These are phyloP conservation scores for Saussurea involucrata DNA, from an alignment of 129 eudicot genomes.

Conservation along the genomic window DNA sequence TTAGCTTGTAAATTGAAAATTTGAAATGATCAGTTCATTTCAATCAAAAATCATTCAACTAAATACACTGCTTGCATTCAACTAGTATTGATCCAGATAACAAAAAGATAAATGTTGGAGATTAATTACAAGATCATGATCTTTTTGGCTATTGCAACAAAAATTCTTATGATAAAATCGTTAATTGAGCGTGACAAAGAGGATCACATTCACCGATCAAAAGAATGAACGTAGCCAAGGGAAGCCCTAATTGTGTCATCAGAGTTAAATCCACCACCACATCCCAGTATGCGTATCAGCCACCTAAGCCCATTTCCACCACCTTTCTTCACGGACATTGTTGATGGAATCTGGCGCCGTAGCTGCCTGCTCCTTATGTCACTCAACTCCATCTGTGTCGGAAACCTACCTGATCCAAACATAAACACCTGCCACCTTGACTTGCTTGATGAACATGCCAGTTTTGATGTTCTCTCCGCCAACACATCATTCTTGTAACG, in stretches of 20 bases:
- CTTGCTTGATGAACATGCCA: constrained; percentile 21
- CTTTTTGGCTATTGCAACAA: no score
- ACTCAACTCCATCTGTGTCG: constrained; percentile 27
- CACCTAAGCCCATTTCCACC: background rate
- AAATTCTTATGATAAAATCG: no score
- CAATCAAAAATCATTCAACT: background rate
- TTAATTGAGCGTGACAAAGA: no score
- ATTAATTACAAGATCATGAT: background rate
- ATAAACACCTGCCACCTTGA: constrained; percentile 36
- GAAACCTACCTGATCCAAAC: constrained; percentile 31
- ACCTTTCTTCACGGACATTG: background rate
- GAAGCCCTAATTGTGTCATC: background rate
- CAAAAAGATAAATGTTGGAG: background rate
- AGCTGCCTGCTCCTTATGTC: constrained; percentile 45
- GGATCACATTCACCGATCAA: background rate
- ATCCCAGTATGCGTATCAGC: constrained; percentile 9
- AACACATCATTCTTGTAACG: background rate
- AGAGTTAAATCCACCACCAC: background rate
- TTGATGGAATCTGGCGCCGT: background rate
- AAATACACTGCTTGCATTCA: background rate
- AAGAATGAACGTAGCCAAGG: background rate
- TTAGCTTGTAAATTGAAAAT: no score
- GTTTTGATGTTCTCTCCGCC: constrained; percentile 3
- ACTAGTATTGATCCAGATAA: background rate
- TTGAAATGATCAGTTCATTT: background rate